Evolutionary conservation across 2,329 filamentous ascomycete species (phyloP), one percentile per base, ranked within the genome.

Genomic region (Cladosporium velox): DNA sequence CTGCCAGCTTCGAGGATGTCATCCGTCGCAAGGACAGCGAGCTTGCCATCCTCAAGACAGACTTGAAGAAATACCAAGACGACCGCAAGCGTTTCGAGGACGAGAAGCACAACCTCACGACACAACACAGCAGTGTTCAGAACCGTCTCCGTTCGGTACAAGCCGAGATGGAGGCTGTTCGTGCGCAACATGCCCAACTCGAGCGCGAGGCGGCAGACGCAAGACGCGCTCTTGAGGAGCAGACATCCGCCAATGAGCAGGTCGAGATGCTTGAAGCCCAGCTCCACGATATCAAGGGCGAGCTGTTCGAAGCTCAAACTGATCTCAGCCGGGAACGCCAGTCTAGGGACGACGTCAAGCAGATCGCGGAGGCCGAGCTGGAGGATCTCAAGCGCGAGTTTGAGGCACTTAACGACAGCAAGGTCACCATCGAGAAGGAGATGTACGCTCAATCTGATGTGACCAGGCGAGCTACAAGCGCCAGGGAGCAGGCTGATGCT

Each of bases 391-490:
- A 93, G 75, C 89, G 93, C 30, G 93, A 98, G 70, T 96, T 89
- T 72, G 90, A 96, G 59, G 87, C 88, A 38, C 84, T 98, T 38
- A 97, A 97, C 72, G 93, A 97, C 69, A 90, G 92, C 32, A 99
- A 99, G 79, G 97, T 97, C 73, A 96, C 89, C 57, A 97, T 99
- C 69, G 94, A 99, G 78, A 98, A 97, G 78, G 94, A 98, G 78
- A 89, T 99, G 77, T 98, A 98, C 76, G 90, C 91, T 5, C 94
- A 98, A 75, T 93, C 97, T 77, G 94, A 99, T 75, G 91, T 91
- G 12, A 86, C 97, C 55, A 88, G 95, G 44, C 88, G 94, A 64
- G 91, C 93, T 12, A 92, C 90, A 70, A 93, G 97, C 77, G 90
- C 91, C 57, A 88, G 92, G 35, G 85, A 88, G 5, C 87, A 88